These are phyloP conservation scores for Astraeus odoratus DNA, from an alignment of 768 basidiomycete genomes.

Conservation along the genomic window DNA sequence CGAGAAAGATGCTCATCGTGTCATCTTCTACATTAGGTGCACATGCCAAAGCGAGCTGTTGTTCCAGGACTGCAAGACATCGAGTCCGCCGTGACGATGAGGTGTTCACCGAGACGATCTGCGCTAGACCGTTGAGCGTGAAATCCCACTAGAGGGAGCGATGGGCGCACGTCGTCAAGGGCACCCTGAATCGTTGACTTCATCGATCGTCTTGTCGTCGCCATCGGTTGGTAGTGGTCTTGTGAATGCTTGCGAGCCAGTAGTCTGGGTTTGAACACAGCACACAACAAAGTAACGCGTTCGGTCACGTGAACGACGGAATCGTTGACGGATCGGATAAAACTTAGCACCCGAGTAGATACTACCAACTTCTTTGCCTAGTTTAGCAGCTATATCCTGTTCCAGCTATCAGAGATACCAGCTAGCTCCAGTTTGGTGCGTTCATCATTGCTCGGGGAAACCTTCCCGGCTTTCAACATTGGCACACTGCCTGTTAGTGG, in stretches of 20 bases:
- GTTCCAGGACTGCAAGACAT: slow-evolving; percentile 52
- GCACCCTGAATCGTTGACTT: slow-evolving; percentile 48
- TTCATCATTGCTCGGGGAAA: too few species aligned
- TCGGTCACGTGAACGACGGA: slow-evolving; percentile 12
- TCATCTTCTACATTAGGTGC: slow-evolving; percentile 36
- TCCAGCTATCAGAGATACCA: too few species aligned
- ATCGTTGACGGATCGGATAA: too few species aligned
- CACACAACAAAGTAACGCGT: slow-evolving; percentile 14
- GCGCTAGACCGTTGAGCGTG: slow-evolving; percentile 11
- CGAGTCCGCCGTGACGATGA: slow-evolving; percentile 43
- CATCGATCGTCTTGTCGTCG: slow-evolving; percentile 24
- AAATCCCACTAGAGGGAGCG: neutral
- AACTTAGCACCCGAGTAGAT: too few species aligned
- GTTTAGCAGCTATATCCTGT: too few species aligned
- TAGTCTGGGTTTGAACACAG: slow-evolving; percentile 3
- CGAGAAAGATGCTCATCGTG: slow-evolving; percentile 48
- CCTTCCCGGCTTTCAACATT: too few species aligned
- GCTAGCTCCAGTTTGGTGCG: too few species aligned
- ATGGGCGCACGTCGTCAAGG: slow-evolving; percentile 56
- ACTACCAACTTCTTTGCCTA: too few species aligned
- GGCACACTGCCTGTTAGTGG: too few species aligned
- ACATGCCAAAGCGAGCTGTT: slow-evolving; percentile 45
- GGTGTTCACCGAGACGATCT: slow-evolving; percentile 62
- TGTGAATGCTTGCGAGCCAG: neutral
- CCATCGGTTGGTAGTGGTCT: neutral